phyloP scores from a whole-genome alignment of 306 rosid genomes.

The Cicer cuneatum region DNA sequence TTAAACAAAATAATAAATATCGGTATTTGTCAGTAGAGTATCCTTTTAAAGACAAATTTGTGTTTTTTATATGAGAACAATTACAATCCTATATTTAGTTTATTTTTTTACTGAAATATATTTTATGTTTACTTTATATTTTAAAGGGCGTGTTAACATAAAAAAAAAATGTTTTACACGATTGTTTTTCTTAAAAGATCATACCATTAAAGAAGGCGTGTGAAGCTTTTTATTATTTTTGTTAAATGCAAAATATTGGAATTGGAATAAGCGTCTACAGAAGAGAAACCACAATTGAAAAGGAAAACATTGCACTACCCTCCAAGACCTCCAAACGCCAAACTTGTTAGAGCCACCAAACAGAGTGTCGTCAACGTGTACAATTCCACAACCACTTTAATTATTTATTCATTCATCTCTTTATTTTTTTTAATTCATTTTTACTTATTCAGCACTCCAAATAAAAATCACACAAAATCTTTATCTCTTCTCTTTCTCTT shows the following conservation, averaged over 20 bases:
- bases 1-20: no score
- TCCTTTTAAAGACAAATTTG: no score
- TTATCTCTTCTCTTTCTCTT: neutral
- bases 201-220: no score
- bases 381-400: slow-evolving; percentile 63
- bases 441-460: slow-evolving; percentile 29
- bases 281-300: slow-evolving; percentile 18
- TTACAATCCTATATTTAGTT: no score
- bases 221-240: no score
- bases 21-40: no score
- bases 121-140: no score
- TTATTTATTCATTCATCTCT: slow-evolving; percentile 7
- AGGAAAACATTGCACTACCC: slow-evolving; percentile 40
- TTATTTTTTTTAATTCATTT: neutral
- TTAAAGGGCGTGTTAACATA: no score
- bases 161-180: no score
- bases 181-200: no score
- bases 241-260: neutral
- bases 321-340: slow-evolving; percentile 51
- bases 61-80: no score
- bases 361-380: slow-evolving; percentile 64
- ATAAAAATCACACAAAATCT: slow-evolving; percentile 2
- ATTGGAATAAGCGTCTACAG: neutral
- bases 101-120: no score
- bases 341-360: slow-evolving; percentile 52